These are phyloP conservation scores for Phaffia rhodozyma DNA, from an alignment of 1,284 basidiomycete species.

Conservation along the genomic window DNA sequence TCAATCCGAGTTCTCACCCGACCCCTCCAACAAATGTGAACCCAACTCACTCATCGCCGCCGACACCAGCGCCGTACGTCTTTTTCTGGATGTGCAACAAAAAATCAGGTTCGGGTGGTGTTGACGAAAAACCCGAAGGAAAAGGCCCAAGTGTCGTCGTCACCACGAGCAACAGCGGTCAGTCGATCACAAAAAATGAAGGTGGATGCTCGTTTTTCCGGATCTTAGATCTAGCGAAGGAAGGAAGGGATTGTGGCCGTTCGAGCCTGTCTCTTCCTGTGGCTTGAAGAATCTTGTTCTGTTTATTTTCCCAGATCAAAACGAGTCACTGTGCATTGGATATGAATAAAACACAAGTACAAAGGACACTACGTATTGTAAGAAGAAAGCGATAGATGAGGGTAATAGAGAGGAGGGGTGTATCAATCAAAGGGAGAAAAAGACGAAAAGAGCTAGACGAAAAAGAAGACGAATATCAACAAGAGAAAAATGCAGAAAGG, in stretches of 20 bases:
- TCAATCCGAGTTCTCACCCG: neutral
- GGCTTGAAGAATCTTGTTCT: too few relatives aligned
- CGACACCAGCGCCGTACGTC: constrained; percentile 2
- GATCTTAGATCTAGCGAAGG: constrained; percentile 59
- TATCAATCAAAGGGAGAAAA: too few relatives aligned
- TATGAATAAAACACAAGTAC: too few relatives aligned
- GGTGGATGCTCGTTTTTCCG: constrained; percentile 75
- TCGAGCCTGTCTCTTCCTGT: too few relatives aligned
- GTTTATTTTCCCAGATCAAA: too few relatives aligned
- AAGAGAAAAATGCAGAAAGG: neutral
- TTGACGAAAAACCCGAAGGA: neutral
- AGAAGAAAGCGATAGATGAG: too few relatives aligned
- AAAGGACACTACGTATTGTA: too few relatives aligned
- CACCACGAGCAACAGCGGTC: neutral
- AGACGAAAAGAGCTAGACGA: neutral
- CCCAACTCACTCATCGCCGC: neutral
- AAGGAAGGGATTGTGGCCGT: constrained; percentile 42
- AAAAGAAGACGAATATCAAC: neutral
- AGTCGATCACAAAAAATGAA: constrained; percentile 45
- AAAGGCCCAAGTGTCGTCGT: neutral
- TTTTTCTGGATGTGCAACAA: constrained; percentile 7
- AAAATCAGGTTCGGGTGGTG: neutral
- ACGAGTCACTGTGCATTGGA: too few relatives aligned
- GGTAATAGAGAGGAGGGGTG: too few relatives aligned
- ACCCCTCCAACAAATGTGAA: too few relatives aligned